Evolutionary conservation across 108 stramenopile genomes (phyloP).

Genomic region (Aureococcus anophagefferens): DNA sequence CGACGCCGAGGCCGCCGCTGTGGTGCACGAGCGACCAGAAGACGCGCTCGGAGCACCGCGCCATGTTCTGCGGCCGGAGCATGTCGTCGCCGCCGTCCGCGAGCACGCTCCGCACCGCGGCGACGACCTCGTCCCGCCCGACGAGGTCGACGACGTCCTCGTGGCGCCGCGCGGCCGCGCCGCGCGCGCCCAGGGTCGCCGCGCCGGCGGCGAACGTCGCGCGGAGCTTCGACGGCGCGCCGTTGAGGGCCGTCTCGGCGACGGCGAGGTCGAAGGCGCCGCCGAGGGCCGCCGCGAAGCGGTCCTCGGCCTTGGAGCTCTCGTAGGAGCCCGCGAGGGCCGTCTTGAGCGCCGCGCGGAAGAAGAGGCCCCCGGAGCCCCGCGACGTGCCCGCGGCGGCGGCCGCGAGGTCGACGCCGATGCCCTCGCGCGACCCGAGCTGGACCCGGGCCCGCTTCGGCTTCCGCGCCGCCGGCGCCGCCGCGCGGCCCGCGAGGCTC

Average conservation of each 20-base stretch:
- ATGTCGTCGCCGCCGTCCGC: not conserved
- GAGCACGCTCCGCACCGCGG: not conserved
- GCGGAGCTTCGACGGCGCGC: not conserved
- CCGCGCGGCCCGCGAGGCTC: too few relatives aligned
- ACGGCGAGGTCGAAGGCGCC: not conserved
- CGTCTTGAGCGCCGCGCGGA: too few relatives aligned
- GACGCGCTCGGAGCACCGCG: not conserved
- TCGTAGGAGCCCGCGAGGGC: too few relatives aligned
- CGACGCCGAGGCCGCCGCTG: too few relatives aligned
- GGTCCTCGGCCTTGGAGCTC: not conserved
- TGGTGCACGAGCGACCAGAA: not conserved
- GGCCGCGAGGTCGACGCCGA: too few relatives aligned
- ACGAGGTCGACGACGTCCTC: not conserved
- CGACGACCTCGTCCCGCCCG: not conserved
- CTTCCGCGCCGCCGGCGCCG: too few relatives aligned
- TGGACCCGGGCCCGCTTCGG: too few relatives aligned
- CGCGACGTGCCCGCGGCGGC: too few relatives aligned
- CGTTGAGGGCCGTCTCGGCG: not conserved
- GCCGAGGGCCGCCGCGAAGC: not conserved
- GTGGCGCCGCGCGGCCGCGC: not conserved
- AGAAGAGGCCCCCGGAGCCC: too few relatives aligned
- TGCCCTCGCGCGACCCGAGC: too few relatives aligned
- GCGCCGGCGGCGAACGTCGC: not conserved
- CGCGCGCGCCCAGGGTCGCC: not conserved
- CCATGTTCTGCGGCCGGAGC: not conserved